Evolutionary conservation across 768 basidiomycete species (phyloP).

Genomic region (Trametopsis cervina): DNA sequence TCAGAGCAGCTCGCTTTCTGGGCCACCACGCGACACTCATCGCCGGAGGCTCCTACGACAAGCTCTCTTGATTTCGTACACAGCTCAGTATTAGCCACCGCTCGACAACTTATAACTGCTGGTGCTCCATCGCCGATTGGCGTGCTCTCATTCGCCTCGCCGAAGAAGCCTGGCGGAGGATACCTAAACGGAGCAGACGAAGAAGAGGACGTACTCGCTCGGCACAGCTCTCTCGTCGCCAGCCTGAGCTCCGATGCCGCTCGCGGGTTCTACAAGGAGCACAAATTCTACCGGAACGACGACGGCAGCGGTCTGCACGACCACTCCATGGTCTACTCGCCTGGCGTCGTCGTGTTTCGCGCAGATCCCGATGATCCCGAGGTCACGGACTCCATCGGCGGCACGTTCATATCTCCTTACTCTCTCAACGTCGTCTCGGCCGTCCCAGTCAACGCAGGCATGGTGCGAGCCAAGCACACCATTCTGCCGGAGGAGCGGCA

Average conservation of each 20-base stretch:
- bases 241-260: slow-evolving; percentile 29
- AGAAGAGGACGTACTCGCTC: slow-evolving; percentile 37
- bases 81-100: slow-evolving; percentile 27
- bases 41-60: slow-evolving; percentile 1
- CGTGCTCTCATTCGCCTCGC: slow-evolving; percentile 36
- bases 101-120: slow-evolving; percentile 21
- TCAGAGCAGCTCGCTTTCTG: slow-evolving; percentile 30
- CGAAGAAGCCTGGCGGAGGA: slow-evolving; percentile 39
- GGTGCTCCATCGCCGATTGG: slow-evolving; percentile 21
- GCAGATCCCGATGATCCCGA: slow-evolving; percentile 24
- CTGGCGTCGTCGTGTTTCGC: slow-evolving; percentile 36
- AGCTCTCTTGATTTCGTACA: slow-evolving; percentile 23
- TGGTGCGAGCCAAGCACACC: slow-evolving; percentile 31
- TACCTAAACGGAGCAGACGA: slow-evolving; percentile 38
- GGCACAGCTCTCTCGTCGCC: slow-evolving; percentile 34
- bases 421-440: slow-evolving; percentile 33
- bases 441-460: slow-evolving; percentile 37
- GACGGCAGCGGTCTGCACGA: slow-evolving; percentile 39
- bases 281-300: slow-evolving; percentile 24
- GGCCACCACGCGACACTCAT: slow-evolving; percentile 15
- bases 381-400: slow-evolving; percentile 13
- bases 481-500: slow-evolving; percentile 28
- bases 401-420: slow-evolving; percentile 31
- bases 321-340: slow-evolving; percentile 42
- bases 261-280: slow-evolving; percentile 34